Evolutionary conservation across 305 asterid genomes (phyloP), one percentile per base, ranked within the genome.

Genomic region (Fraxinus floribunda): DNA sequence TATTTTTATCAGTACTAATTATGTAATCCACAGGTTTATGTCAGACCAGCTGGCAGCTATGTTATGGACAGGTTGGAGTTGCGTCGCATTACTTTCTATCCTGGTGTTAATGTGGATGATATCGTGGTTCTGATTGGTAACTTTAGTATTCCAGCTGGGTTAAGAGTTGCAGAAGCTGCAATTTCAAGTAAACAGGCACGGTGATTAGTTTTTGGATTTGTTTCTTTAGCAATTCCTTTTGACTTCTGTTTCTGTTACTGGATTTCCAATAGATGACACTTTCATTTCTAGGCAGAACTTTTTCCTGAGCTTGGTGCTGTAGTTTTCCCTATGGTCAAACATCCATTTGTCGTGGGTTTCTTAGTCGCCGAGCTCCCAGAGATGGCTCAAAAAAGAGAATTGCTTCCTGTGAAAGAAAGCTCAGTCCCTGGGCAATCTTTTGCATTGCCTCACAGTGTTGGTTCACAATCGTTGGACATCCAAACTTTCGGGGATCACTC

Each of bases 41-140:
- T 95, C 71, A 91, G 98, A 82, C 99, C 99, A 85, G 98, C 98
- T 85, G 98, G 93, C 78, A 93, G 98, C 86, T 95, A 93, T 89
- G 97, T 95, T 55, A 94, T 95, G 98, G 99, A 95, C 88, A 88
- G 83, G 13, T 87, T 95, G 90, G 99, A 95, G 92, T 86, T 95
- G 88, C 98, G 94, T 32, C 93, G 97, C 35, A 83, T 93, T 83
- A 88, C 93, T 38, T 83, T 83, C 66, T 88, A 94, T 89, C 99
- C 98, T 68, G 86, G 87, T 29, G 89, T 71, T 80, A 86, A 86
- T 89, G 89, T 81, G 0, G 85, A 92, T 83, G 99, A 95, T 85
- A 89, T 95, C 84, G 93, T 95, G 75, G 90, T 95, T 88, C 88
- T 95, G 82, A 91, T 91, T 77, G 92, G 93, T 81, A 92, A 88